These are phyloP conservation scores for Iodosphaeria phyllophila DNA, from an alignment of 2,329 filamentous ascomycete species.

Conservation along the genomic window DNA sequence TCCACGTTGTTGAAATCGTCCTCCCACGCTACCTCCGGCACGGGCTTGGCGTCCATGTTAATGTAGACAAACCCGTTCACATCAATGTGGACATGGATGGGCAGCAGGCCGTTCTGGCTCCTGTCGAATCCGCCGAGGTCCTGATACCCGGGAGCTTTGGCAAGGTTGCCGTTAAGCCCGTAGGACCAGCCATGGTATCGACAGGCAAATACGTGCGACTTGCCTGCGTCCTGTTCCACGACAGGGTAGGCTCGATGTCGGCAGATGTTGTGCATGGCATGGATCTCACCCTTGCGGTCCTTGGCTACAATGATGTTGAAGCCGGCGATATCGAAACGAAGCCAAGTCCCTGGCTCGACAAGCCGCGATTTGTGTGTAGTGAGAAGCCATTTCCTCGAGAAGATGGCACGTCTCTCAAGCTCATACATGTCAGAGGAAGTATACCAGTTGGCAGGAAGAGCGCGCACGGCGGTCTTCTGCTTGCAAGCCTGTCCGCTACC, in stretches of 20 bases:
- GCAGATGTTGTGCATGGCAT: conserved; percentile 45
- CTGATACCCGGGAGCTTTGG: conserved; percentile 41
- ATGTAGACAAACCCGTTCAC: conserved; percentile 36
- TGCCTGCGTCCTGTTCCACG: conserved; percentile 29
- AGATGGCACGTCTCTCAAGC: conserved; percentile 23
- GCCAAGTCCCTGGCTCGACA: conserved; percentile 33
- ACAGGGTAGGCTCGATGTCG: conserved; percentile 41
- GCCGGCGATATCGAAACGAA: conserved; percentile 33
- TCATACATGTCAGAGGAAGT: conserved; percentile 22
- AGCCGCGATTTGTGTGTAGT: conserved; percentile 18
- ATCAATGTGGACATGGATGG: conserved; percentile 34
- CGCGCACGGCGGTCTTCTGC: conserved; percentile 7
- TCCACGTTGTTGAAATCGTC: conserved; percentile 31
- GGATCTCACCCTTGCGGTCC: conserved; percentile 29
- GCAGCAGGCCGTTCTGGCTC: conserved; percentile 33
- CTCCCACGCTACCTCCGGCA: conserved; percentile 29
- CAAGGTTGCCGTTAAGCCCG: conserved; percentile 33
- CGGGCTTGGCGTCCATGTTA: conserved; percentile 29
- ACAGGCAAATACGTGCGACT: conserved; percentile 33
- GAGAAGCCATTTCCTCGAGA: conserved; percentile 20
- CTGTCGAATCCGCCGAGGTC: conserved; percentile 36
- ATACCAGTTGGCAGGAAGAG: conserved; percentile 23
- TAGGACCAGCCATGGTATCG: conserved; percentile 47
- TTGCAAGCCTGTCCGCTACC: conserved; percentile 2
- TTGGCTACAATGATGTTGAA: conserved; percentile 33